Evolutionary conservation across 768 basidiomycete species (phyloP).

Genomic region (Suillus spraguei): DNA sequence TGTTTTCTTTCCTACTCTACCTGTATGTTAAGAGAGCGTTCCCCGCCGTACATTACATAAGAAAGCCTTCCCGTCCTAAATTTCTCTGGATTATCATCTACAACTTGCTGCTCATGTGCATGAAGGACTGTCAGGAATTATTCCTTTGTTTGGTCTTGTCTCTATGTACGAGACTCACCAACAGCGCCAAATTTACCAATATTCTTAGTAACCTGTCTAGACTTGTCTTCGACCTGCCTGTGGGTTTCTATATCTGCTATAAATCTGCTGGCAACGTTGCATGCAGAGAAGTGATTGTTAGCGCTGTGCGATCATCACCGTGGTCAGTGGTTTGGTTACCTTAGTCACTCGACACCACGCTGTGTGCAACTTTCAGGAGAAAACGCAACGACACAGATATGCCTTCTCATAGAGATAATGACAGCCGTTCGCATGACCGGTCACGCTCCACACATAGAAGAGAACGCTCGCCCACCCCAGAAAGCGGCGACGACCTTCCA

Average conservation of each 20-base stretch:
- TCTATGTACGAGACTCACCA: too few relatives aligned
- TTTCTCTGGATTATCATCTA: too few relatives aligned
- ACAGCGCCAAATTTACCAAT: too few relatives aligned
- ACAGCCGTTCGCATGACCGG: slow-evolving; percentile 14
- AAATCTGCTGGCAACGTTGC: not conserved
- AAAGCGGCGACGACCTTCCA: slow-evolving; percentile 50
- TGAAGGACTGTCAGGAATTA: too few relatives aligned
- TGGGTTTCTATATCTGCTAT: not conserved
- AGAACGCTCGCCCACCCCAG: slow-evolving; percentile 47
- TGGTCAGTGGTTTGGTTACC: not conserved
- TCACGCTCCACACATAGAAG: slow-evolving; percentile 29
- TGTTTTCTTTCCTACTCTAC: too few relatives aligned
- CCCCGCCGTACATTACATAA: too few relatives aligned
- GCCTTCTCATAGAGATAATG: slow-evolving; percentile 19
- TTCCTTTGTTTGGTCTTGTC: too few relatives aligned
- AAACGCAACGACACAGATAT: slow-evolving; percentile 3
- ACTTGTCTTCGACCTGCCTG: not conserved
- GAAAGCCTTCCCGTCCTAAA: too few relatives aligned
- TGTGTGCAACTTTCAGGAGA: not conserved
- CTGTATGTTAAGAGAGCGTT: too few relatives aligned
- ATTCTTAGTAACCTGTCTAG: not conserved
- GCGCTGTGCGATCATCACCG: not conserved
- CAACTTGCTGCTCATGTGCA: too few relatives aligned
- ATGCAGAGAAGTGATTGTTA: not conserved
- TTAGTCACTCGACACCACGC: not conserved